Base-by-base conservation (phyloP, 805 yeast genomes). In the Barnettozyma salicaria region DNA sequence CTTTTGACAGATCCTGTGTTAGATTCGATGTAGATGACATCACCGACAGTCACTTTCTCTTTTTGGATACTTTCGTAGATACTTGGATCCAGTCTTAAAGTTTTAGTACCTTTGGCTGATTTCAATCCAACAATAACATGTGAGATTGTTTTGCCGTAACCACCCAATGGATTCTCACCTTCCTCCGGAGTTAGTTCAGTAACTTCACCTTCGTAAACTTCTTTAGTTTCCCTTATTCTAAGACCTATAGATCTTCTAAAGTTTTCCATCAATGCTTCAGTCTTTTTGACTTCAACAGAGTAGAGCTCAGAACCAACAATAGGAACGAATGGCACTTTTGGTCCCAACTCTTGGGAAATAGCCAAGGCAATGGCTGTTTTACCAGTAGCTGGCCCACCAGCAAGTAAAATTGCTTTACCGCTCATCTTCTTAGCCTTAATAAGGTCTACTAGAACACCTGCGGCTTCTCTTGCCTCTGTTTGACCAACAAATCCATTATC, bases 311-410 rank as follows among this genome's bases (percentile, higher is more conserved):
- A 77, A 26, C 97, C 98, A 18, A 94, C 97, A 52, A 92, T 80
- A 4, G 97, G 97, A 55, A 96, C 89, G 59, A 92, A 92, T 32
- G 98, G 98, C 37, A 92, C 97, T 56, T 90, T 88, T 27, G 95
- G 92, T 5, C 98, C 98, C 51, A 92, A 70, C 59, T 87, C 96
- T 59, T 92, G 97, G 4, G 97, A 86, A 39, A 92, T 79, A 2
- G 97, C 98, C 52, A 92, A 70, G 0, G 97, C 97, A 53, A 92
- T 72, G 1, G 98, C 98, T 3, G 98, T 92, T 60, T 92, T 92
- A 57, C 98, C 98, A 6, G 97, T 90, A 0, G 97, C 96, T 8
- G 98, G 97, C 6, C 95, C 95, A 36, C 98, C 98, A 1, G 98
- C 97, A 37, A 92, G 70, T 42, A 92, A 64, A 35, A 92, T 78